Evolutionary conservation across 345 rosid genomes (phyloP), one percentile per base, ranked within the genome.

Genomic region (Jatropha curcas): DNA sequence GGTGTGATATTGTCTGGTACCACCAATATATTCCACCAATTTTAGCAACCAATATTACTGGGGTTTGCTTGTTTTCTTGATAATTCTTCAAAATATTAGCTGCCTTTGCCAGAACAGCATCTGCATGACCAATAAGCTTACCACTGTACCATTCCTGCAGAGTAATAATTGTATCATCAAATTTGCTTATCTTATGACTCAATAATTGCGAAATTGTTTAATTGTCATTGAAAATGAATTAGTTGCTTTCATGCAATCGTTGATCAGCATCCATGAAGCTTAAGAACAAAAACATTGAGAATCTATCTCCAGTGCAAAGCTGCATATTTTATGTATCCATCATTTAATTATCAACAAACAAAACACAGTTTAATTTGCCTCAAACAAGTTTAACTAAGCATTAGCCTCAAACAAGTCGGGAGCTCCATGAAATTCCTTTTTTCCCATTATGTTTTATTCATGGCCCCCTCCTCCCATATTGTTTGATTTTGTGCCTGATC

Each of bases 131-230:
- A 76, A 88, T 86, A 75, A 88, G 84, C 87, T 80, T 84, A 75
- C 88, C 86, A 76, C 92, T 88, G 76, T 88, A 88, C 92, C 92
- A 88, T 78, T 86, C 92, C 92, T 88, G 75, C 77, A 76, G 68
- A 46, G 60, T n/a, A 66, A 58, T 53, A 71, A 66, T 37, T 41
- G n/a, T 20, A 59, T 13, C 51, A 31, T 65, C 56, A 74, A 27
- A 13, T 45, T 63, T 35, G n/a, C 17, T 17, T 5, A 48, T 17
- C n/a, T n/a, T n/a, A n/a, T n/a, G n/a, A n/a, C n/a, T n/a, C n/a
- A n/a, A n/a, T n/a, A n/a, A n/a, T n/a, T n/a, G 17, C 65, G 11
- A 60, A 33, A 60, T 60, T 6, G 7, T 2, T 12, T 33, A 31
- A 60, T 14, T 33, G 12, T 33, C 41, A 19, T 7, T 60, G 22